A percentile compares a stretch with the other conserved stretches of the same genome.
Evolutionary conservation across 1,284 basidiomycete species (phyloP).

Genomic region (Pseudozyma pruni): DNA sequence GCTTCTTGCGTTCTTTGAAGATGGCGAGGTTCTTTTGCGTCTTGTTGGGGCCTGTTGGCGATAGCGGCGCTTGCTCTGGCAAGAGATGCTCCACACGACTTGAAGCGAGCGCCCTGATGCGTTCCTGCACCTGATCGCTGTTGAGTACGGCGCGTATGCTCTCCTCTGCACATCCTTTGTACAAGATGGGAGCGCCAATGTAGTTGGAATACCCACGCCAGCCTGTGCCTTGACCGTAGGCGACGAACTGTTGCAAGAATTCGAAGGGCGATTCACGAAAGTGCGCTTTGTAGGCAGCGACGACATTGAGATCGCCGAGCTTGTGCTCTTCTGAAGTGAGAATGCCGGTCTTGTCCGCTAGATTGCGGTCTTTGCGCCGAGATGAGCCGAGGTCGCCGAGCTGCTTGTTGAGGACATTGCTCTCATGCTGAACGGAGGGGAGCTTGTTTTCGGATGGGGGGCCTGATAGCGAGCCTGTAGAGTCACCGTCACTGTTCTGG

Average conservation of each 20-base stretch:
- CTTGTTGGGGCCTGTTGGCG: constrained; percentile 34
- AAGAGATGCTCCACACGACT: constrained; percentile 49
- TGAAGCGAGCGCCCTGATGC: constrained; percentile 52
- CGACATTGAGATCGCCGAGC: constrained; percentile 59
- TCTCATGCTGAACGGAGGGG: constrained; percentile 10
- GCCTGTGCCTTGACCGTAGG: constrained; percentile 58
- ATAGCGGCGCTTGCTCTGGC: constrained; percentile 25
- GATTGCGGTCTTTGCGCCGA: constrained; percentile 20
- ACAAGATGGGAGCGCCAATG: constrained; percentile 61
- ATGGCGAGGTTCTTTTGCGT: constrained; percentile 42
- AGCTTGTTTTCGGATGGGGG: constrained; percentile 26
- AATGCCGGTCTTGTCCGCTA: constrained; percentile 28
- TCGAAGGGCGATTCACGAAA: constrained; percentile 59
- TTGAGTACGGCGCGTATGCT: constrained; percentile 53
- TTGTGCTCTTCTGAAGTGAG: constrained; percentile 44
- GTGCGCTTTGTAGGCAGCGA: constrained; percentile 62
- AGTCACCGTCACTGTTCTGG: no score
- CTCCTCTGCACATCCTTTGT: constrained; percentile 52
- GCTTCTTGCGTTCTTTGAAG: constrained; percentile 54
- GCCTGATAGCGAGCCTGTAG: constrained; percentile 10
- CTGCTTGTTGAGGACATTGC: constrained; percentile 19
- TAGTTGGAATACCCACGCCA: constrained; percentile 64
- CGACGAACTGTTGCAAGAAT: constrained; percentile 59
- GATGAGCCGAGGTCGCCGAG: constrained; percentile 40
- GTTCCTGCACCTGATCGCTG: constrained; percentile 56